Conservation (phyloP, 441 rosid genomes). For the Arabidopsis lyrata region DNA sequence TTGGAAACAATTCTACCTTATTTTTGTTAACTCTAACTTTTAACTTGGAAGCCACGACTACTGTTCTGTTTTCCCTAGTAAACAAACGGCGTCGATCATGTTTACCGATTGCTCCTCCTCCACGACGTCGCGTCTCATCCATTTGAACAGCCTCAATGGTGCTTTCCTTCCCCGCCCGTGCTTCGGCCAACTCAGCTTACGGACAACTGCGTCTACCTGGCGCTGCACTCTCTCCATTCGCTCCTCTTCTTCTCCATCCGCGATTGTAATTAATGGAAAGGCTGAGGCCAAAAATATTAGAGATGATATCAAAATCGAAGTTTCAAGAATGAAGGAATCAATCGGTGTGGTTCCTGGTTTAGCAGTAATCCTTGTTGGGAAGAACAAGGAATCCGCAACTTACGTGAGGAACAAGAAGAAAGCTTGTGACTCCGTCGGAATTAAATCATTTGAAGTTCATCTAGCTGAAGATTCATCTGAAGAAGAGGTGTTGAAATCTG, state of each 20-base stretch:
- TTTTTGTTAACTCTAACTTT: not conserved
- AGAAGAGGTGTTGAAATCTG: slow-evolving; percentile 65
- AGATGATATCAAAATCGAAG: slow-evolving; percentile 69
- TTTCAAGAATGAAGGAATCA: slow-evolving; percentile 74
- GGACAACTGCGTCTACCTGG: slow-evolving; percentile 34
- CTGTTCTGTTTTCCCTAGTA: slow-evolving; percentile 1
- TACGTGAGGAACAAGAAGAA: slow-evolving; percentile 88
- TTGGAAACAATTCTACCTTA: not conserved
- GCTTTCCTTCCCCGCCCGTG: slow-evolving; percentile 41
- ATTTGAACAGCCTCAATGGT: slow-evolving; percentile 33
- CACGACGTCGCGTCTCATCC: slow-evolving; percentile 51
- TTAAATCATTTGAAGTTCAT: slow-evolving; percentile 66
- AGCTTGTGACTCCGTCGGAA: slow-evolving; percentile 85
- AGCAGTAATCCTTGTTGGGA: slow-evolving; percentile 87
- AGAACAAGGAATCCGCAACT: slow-evolving; percentile 81
- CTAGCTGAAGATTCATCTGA: slow-evolving; percentile 67
- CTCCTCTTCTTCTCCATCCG: slow-evolving; percentile 49
- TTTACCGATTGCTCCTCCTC: slow-evolving; percentile 59
- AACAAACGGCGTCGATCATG: slow-evolving; percentile 55
- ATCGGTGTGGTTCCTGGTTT: slow-evolving; percentile 77
- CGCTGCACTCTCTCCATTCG: slow-evolving; percentile 40
- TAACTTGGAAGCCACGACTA: slow-evolving; percentile 24
- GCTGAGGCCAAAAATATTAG: slow-evolving; percentile 68
- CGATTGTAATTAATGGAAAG: slow-evolving; percentile 79
- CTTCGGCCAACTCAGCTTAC: slow-evolving; percentile 42